Evolutionary conservation across 768 basidiomycete genomes (phyloP), one percentile per base, ranked within the genome.

Genomic region (Lentinula guzmanii): DNA sequence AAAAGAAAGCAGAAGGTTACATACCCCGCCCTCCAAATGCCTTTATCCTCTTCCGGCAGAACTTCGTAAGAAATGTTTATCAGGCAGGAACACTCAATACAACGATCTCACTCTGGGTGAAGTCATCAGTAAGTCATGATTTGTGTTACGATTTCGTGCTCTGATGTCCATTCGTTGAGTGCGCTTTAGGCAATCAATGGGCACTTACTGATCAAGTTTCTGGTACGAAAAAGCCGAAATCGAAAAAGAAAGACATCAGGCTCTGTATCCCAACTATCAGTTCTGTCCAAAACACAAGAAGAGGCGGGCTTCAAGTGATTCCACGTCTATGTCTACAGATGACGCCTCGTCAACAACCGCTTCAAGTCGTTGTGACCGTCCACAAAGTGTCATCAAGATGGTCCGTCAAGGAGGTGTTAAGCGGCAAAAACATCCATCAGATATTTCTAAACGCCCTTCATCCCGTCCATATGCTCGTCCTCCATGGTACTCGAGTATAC

Each of bases 11-110:
- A 64, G 79, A 72, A 62, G 84, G 75, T 15, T 88, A 92, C 69
- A 89, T 93, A 54, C 90, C 90, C 1, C 82, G 90, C n/a, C 90
- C 90, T 1, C 87, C 90, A 7, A 93, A 93, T 63, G 90, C 90
- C 6, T 93, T 92, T 77, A 93, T 93, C 77, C 80, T 93, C 65
- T 93, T 92, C 77, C 84, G 90, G 59, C 88, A 89, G 4, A 86
- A 89, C 51, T 91, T 91, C 72, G 87, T 91, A 63, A 80, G 86
- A 66, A 86, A 83, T 65, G 87, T 88, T 66, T 89, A 91, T 67
- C 87, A 91, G 60, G 86, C 89, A 1, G 86, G 88, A 11, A 84
- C 82, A 18, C 86, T 91, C 63, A 90, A 77, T 86, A 85, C 31
- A 87, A 87, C 68, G 87, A 89, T 72, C 84, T 84, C 62, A 86